phyloP scores from a whole-genome alignment of 495 filamentous ascomycete species.

The Neurospora sp. region DNA sequence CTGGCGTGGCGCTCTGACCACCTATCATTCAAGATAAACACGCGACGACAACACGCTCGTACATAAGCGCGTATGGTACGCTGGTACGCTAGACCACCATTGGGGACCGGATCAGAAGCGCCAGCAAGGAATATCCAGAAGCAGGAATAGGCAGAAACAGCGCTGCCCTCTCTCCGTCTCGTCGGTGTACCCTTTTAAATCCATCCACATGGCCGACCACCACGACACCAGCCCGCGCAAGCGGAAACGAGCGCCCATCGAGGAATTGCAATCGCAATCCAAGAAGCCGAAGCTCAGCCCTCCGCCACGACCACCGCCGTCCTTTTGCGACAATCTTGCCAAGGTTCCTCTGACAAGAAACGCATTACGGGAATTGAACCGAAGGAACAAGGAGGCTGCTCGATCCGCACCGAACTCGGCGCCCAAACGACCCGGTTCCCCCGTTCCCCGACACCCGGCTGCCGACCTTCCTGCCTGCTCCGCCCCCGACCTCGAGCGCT shows the following conservation, averaged over 20 bases:
- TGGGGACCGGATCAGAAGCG: neutral
- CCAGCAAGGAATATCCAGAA: neutral
- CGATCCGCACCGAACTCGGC: neutral
- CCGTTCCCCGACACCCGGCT: neutral
- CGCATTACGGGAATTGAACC: neutral
- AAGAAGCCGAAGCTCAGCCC: neutral
- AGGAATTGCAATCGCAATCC: neutral
- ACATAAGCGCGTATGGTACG: neutral
- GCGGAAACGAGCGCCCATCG: neutral
- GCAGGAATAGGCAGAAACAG: neutral
- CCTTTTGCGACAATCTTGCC: too few relatives aligned
- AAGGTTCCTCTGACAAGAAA: neutral
- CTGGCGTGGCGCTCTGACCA: neutral
- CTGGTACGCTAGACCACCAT: neutral
- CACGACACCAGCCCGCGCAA: neutral
- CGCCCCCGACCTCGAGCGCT: neutral
- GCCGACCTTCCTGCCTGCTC: neutral
- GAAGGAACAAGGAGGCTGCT: neutral
- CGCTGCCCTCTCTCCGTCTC: neutral
- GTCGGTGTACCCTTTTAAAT: neutral
- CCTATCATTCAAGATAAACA: neutral
- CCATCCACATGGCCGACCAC: neutral
- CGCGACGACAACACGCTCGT: neutral
- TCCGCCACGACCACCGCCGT: neutral
- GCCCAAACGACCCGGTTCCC: neutral